phyloP scores from a whole-genome alignment of 805 yeast genomes.

The Candida saitoana region DNA sequence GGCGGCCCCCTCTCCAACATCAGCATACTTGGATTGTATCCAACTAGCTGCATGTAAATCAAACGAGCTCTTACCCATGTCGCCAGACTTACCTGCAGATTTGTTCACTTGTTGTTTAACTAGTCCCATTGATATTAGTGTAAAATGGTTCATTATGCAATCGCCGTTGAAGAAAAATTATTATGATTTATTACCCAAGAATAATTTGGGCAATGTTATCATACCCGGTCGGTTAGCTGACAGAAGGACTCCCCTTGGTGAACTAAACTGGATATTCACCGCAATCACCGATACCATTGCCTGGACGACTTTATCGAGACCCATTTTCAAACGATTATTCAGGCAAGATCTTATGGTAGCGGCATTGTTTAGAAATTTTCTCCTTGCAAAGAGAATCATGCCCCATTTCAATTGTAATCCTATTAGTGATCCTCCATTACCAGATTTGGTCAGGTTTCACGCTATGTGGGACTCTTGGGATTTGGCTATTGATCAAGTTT shows the following conservation, averaged over 20 bases:
- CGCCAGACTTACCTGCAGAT: conserved; percentile 94
- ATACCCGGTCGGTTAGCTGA: conserved; percentile 92
- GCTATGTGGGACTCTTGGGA: conserved; percentile 99
- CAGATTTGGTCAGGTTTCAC: conserved; percentile 74
- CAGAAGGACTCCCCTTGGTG: conserved; percentile 92
- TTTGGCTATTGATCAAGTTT: conserved; percentile 89
- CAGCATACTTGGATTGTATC: conserved; percentile 77
- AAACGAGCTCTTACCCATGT: conserved; percentile 84
- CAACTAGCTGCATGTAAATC: conserved; percentile 91
- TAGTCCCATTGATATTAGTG: conserved; percentile 90
- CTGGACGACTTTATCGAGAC: conserved; percentile 87
- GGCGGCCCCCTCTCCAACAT: conserved; percentile 57
- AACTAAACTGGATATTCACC: conserved; percentile 94
- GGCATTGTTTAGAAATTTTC: conserved; percentile 87
- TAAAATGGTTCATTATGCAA: conserved; percentile 87
- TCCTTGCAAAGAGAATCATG: conserved; percentile 91
- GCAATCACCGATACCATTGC: conserved; percentile 98
- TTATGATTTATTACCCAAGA: conserved; percentile 42
- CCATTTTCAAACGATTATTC: conserved; percentile 82
- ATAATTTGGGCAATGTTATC: conserved; percentile 52
- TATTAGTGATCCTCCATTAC: conserved; percentile 87
- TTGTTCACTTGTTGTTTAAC: conserved; percentile 93
- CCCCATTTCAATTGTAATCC: conserved; percentile 92
- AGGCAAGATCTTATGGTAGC: conserved; percentile 97
- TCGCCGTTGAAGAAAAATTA: conserved; percentile 58